Evolutionary conservation across 2,329 filamentous ascomycete genomes (phyloP).

Genomic region (Xylaria digitata): DNA sequence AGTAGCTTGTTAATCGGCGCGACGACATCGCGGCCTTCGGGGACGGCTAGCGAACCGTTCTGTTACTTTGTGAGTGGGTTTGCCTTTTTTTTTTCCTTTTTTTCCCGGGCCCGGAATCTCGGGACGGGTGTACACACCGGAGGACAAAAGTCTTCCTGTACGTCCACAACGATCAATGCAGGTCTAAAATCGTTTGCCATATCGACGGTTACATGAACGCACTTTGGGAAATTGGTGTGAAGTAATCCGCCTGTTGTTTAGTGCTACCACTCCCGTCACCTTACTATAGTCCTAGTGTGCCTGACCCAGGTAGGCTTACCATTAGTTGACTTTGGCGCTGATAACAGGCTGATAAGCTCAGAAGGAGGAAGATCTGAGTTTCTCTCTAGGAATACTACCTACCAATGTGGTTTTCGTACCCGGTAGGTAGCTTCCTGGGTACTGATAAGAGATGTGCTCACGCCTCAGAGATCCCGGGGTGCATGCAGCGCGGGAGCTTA

Average conservation of each 20-base stretch:
- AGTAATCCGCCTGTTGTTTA: background rate
- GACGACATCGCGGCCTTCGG: slow-evolving; percentile 75
- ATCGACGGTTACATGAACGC: slow-evolving; percentile 3
- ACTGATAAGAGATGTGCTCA: background rate
- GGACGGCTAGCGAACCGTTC: slow-evolving; percentile 88
- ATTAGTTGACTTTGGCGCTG: background rate
- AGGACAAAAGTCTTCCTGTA: slow-evolving; percentile 95
- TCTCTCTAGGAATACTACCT: background rate
- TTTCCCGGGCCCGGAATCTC: slow-evolving; percentile 1
- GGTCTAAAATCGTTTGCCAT: slow-evolving; percentile 56
- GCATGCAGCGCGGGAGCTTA: background rate
- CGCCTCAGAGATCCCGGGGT: background rate
- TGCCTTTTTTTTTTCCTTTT: background rate
- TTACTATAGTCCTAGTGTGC: background rate
- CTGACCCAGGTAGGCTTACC: background rate
- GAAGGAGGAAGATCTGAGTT: background rate
- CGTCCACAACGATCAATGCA: slow-evolving; percentile 79
- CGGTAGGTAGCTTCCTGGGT: no score
- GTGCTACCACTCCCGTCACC: background rate
- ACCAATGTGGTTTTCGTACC: background rate
- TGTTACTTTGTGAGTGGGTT: slow-evolving; percentile 53
- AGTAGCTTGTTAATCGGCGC: slow-evolving; percentile 81
- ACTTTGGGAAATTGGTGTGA: background rate
- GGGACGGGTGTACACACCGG: slow-evolving; percentile 68
- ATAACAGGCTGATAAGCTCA: slow-evolving; percentile 23